phyloP scores from a whole-genome alignment of 192 early-diverging fungal species.

The Gonapodya prolifera region DNA sequence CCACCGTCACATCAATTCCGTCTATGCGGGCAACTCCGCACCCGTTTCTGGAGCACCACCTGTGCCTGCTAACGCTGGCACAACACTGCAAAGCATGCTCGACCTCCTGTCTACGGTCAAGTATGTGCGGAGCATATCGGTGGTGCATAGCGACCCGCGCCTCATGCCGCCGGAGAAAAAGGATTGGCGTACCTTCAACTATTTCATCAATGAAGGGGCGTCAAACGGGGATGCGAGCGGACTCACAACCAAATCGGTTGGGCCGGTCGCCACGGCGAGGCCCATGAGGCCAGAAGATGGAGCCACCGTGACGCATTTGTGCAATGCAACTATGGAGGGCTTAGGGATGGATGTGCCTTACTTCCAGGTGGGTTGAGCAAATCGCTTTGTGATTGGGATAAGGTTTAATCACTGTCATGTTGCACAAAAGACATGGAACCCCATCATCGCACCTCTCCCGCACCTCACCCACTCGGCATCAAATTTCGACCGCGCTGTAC shows the following conservation, averaged over 20 bases:
- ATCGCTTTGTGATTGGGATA: neutral
- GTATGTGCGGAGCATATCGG: slow-evolving; percentile 23
- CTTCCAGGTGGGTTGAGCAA: slow-evolving; percentile 21
- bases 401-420: neutral
- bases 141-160: slow-evolving; percentile 23
- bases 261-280: neutral
- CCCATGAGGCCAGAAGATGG: neutral
- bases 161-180: slow-evolving; percentile 22
- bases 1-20: neutral
- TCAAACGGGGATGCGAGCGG: neutral
- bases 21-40: neutral
- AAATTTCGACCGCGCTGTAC: slow-evolving; percentile 39
- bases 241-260: neutral
- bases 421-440: slow-evolving; percentile 31
- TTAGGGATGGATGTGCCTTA: slow-evolving; percentile 18
- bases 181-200: slow-evolving; percentile 33
- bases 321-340: slow-evolving; percentile 28
- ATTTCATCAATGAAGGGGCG: neutral
- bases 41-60: neutral
- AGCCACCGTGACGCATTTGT: slow-evolving; percentile 32
- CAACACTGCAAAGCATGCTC: slow-evolving; percentile 9
- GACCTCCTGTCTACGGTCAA: slow-evolving; percentile 19
- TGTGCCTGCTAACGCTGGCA: neutral
- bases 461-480: slow-evolving; percentile 24
- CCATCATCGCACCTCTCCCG: slow-evolving; percentile 24